Percentiles rank a stretch among this genome's conserved stretches.
phyloP scores from a whole-genome alignment of 495 filamentous ascomycete species.

The Podospora anserina region DNA sequence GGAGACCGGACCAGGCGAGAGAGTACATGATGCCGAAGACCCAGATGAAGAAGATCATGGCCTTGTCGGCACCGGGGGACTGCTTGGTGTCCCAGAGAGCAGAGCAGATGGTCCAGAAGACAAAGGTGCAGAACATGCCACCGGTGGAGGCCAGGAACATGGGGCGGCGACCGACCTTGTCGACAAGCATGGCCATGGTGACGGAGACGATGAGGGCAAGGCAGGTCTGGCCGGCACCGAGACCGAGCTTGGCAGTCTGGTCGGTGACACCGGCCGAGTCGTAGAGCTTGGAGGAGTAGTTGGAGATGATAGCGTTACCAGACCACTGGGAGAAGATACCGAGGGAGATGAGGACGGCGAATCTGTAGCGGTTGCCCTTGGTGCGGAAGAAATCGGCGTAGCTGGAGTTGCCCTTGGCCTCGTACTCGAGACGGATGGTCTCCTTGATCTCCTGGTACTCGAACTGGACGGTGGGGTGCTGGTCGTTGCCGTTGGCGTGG shows the following conservation, averaged over 20 bases:
- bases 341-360: conserved; percentile 55
- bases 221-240: conserved; percentile 51
- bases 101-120: conserved; percentile 52
- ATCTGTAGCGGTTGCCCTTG: conserved; percentile 64
- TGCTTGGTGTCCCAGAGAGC: conserved; percentile 41
- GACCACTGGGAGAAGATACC: conserved; percentile 68
- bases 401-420: conserved; percentile 42
- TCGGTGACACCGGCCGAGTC: conserved; percentile 54
- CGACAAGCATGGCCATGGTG: conserved; percentile 56
- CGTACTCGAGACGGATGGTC: conserved; percentile 53
- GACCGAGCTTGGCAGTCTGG: conserved; percentile 48
- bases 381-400: conserved; percentile 62
- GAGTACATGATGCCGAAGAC: conserved; percentile 54
- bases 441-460: conserved; percentile 60
- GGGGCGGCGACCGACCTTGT: conserved; percentile 57
- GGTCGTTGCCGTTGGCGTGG: conserved; percentile 56
- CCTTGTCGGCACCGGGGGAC: conserved; percentile 42
- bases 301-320: conserved; percentile 64
- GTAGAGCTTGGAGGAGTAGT: conserved; percentile 60
- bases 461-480: conserved; percentile 57
- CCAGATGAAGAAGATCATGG: conserved; percentile 57
- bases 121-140: conserved; percentile 58
- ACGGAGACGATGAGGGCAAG: conserved; percentile 53
- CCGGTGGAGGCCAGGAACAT: conserved; percentile 57
- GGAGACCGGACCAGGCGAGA: conserved; percentile 61